Conservation (phyloP, 2,329 filamentous ascomycete genomes). For the Boeremia lycopersici region DNA sequence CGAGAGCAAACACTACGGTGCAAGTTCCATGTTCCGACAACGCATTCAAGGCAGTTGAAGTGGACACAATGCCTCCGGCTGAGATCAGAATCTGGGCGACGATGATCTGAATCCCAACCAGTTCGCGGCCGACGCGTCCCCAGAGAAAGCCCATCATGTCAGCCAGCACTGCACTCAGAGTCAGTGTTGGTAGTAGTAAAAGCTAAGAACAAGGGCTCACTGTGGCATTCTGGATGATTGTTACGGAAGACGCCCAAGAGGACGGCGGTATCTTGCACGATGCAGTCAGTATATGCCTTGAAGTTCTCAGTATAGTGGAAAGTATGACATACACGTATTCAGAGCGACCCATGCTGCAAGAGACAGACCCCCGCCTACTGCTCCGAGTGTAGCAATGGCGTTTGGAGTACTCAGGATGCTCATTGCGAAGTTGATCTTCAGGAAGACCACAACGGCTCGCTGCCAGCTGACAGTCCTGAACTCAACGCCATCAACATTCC, state of each 20-base stretch:
- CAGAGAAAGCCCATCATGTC: slow-evolving; percentile 1
- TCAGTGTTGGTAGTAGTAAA: neutral
- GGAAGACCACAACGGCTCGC: neutral
- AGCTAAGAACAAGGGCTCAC: neutral
- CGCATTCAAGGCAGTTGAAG: neutral
- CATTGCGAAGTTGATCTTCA: slow-evolving; percentile 6
- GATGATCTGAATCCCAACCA: neutral
- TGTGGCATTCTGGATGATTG: slow-evolving; percentile 1
- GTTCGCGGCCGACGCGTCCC: slow-evolving; percentile 1
- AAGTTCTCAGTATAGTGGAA: neutral
- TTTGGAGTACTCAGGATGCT: neutral
- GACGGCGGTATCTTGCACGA: neutral
- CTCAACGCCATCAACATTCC: neutral
- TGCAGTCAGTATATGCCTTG: neutral
- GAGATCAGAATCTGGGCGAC: slow-evolving; percentile 2
- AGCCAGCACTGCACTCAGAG: neutral
- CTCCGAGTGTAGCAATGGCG: neutral
- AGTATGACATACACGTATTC: neutral
- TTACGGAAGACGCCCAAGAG: neutral
- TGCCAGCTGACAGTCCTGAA: slow-evolving; percentile 3
- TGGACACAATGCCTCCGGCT: neutral
- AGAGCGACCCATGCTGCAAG: neutral
- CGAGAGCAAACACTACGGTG: neutral
- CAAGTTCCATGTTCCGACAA: neutral
- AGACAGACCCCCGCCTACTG: neutral